Evolutionary conservation across 148 eudicot genomes (phyloP), one percentile per base, ranked within the genome.

Genomic region (Rhododendron griersonianum): DNA sequence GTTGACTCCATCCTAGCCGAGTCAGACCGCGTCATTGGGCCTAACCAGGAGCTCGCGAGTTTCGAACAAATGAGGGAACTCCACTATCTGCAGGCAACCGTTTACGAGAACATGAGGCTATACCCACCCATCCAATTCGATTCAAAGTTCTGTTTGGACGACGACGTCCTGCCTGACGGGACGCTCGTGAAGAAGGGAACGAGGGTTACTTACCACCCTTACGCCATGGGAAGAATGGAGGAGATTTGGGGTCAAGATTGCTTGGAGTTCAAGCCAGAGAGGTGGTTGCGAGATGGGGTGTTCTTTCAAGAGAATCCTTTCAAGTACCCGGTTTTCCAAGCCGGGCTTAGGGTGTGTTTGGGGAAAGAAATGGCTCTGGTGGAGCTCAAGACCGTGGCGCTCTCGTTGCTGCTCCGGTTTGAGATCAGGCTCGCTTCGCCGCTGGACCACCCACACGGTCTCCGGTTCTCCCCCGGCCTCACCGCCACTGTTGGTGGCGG

Each of bases 211-310:
- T 95, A 93, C 69, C 98, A 95, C 78, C 91, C 95, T 1, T 95
- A 93, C 15, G 96, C 98, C 0, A 95, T 93, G 96, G 98, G 95
- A 3, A 88, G 98, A 28, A 95, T 95, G 94, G 91, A 92, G 83
- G 86, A 83, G 9, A 87, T 93, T 33, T 95, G 98, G 98, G 96
- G 98, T 0, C 77, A 87, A 25, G 93, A 95, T 86, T 93, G 90
- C 81, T 82, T 89, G 81, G 91, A 92, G 81, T 95, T 94, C 75
- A 95, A 90, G 88, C 98, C 98, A 1, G 93, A 92, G 53, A 92
- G 98, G 77, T 95, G 98, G 98, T 82, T 95, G 44, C 87, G 80
- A 83, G 87, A 93, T 74, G 94, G 96, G 1, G 78, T 88, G 14
- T 94, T 93, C 45, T 47, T 73, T 19, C 91, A 90, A 25, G 90